A percentile compares a stretch with the other conserved stretches of the same genome.
phyloP scores from a whole-genome alignment of 345 rosid genomes.

The Jatropha curcas region DNA sequence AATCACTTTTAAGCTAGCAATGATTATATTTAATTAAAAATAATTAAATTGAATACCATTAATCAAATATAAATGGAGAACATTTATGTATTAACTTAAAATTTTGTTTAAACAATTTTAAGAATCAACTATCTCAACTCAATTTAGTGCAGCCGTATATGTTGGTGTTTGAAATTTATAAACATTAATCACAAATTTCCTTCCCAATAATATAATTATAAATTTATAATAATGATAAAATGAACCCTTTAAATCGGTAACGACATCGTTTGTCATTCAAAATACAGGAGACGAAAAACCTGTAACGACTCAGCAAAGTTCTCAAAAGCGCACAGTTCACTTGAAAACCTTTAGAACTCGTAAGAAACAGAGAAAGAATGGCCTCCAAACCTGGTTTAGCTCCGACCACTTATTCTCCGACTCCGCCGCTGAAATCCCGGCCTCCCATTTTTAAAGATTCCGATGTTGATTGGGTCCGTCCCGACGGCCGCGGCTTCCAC shows the following conservation, averaged over 20 bases:
- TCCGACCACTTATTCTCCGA: constrained; percentile 62
- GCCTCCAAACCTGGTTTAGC: constrained; percentile 50
- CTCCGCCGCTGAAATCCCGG: constrained; percentile 39
- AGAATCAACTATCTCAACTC: no score
- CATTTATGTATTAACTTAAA: no score
- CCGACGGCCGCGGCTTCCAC: constrained; percentile 86
- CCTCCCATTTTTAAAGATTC: constrained; percentile 46
- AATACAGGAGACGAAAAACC: background rate
- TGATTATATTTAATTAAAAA: no score
- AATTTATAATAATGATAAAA: background rate
- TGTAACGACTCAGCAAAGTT: background rate
- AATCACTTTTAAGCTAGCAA: no score
- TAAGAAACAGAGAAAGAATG: constrained; percentile 19
- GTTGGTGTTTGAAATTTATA: no score
- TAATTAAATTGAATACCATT: no score
- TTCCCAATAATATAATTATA: no score
- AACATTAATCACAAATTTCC: no score
- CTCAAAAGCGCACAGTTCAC: background rate
- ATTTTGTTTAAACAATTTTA: no score
- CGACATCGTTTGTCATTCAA: background rate
- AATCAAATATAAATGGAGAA: no score
- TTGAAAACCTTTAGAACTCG: background rate
- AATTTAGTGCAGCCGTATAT: no score
- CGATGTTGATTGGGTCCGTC: constrained; percentile 84
- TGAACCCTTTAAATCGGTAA: no score